Evolutionary conservation across 1,284 basidiomycete genomes (phyloP), one percentile per base, ranked within the genome.

Genomic region (Laetiporus sulphureus): DNA sequence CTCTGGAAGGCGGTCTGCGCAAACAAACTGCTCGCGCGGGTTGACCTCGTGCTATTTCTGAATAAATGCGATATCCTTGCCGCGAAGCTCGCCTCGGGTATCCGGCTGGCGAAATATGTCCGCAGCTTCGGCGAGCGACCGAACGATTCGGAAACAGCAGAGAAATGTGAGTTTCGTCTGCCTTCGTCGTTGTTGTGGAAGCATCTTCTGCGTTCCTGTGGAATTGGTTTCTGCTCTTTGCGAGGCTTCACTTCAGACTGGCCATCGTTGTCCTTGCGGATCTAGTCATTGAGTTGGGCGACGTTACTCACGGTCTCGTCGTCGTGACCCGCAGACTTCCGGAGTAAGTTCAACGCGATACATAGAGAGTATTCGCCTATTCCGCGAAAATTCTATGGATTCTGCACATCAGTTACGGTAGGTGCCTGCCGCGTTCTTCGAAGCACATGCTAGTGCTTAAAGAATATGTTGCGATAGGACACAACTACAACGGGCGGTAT

Each of bases 51-150:
- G 37, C 69, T 88, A 20, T 88, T 88, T 67, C 69, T 88, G 41
- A 88, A 88, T 64, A 88, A 88, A 53, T 87, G 84, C 51, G 84
- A 88, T 58, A 78, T 88, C 42, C 63, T 87, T 33, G 75, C 79
- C 36, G 55, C 66, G 42, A 88, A 88, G 61, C 63, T 88, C 25
- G 65, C 68, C 12, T 62, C 73, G 1, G 85, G 85, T 13, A 68
- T 81, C 27, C 67, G 68, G 40, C 58, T 88, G 40, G 61, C 74
- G 42, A 78, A 80, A 60, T 88, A 86, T 51, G 77, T 88, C 42
- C 72, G 77, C 46, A 84, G 76, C 56, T 88, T 83, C 52, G 79
- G 79, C 13, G 83, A 88, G 48, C 67, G 85, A 38, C 65, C 70
- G 41, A 88, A 88, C 45, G 78, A 84, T 53, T 59, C 85, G 31